Base-by-base conservation (phyloP, 2,329 filamentous ascomycete genomes). In the Botrytis deweyae region DNA sequence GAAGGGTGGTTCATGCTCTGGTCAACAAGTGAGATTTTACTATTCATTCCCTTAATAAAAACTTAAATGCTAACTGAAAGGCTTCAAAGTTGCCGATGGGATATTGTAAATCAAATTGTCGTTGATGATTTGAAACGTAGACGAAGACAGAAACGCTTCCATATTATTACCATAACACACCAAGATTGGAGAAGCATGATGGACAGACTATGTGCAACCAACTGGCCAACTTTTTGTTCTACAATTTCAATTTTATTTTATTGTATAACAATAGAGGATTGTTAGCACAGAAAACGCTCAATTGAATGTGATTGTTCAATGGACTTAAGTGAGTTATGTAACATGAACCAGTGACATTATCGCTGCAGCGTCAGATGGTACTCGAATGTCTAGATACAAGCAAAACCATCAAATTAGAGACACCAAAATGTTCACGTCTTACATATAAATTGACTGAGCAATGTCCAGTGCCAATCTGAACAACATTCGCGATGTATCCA, bases 371-470 rank as follows among this genome's bases (percentile, higher is more conserved):
- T 12, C 14, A 55, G 2, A 29, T 25, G 1, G 3, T 10, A 40
- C 5, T 38, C 10, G 6, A 16, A 25, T 62, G 9, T 62, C 22
- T 62, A 40, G 7, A 20, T 62, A 7, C 33, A 7, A 3, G 33
- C 2, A 5, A n/a, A 25, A 8, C 2, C 16, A 62, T 40, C 2
- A 40, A 25, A n/a, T 3, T 3, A 14, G 5, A 10, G 36, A 22
- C 5, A 62, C 12, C 5, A 16, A 2, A 25, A 40, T 62, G 2
- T 62, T 16, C 10, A 40, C 3, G 6, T 3, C 6, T 7, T 5
- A 8, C n/a, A 38, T 4, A 1, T 16, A n/a, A 0, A 25, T 62
- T n/a, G 22, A 1, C 10, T 1, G 22, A 1, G 9, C 18, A 14
- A 61, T 22, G 3, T 62, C 8, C 29, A 36, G 4, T 22, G 29